phyloP scores from a whole-genome alignment of 768 basidiomycete genomes.

The Hebeloma cylindrosporum region DNA sequence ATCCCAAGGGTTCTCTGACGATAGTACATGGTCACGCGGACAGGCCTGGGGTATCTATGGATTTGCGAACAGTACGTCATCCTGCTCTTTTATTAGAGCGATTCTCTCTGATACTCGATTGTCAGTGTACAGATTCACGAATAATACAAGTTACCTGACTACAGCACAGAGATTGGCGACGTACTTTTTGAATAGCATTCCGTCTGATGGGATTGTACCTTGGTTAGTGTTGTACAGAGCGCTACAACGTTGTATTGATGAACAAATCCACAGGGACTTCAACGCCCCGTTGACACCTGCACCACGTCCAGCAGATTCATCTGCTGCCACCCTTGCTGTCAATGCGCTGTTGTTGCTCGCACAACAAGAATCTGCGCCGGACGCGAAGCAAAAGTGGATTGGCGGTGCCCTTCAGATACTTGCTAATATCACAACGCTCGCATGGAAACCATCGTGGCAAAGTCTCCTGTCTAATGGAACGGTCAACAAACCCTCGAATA shows the following conservation, averaged over 20 bases:
- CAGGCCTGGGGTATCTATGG: conserved; percentile 74
- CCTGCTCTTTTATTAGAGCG: background rate
- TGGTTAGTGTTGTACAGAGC: too few relatives aligned
- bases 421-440: conserved; percentile 45
- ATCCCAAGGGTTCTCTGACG: conserved; percentile 60
- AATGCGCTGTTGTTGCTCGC: conserved; percentile 61
- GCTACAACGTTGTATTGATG: too few relatives aligned
- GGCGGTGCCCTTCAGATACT: conserved; percentile 54
- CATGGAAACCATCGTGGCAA: conserved; percentile 62
- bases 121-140: conserved; percentile 61
- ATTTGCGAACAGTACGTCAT: conserved; percentile 60
- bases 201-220: conserved; percentile 62
- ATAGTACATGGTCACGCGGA: conserved; percentile 73
- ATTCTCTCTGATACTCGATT: background rate
- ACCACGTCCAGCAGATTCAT: conserved; percentile 64
- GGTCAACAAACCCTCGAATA: conserved; percentile 55
- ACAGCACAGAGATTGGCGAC: conserved; percentile 58
- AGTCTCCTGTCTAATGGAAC: conserved; percentile 67
- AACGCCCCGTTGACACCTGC: conserved; percentile 57
- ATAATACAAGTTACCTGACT: conserved; percentile 49
- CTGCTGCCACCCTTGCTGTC: conserved; percentile 64
- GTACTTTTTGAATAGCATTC: conserved; percentile 62
- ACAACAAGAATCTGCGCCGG: conserved; percentile 35
- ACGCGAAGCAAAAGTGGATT: conserved; percentile 40
- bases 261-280: conserved; percentile 56